phyloP scores from a whole-genome alignment of 1,139 yeast species.

The Debaryomyces coudertii region DNA sequence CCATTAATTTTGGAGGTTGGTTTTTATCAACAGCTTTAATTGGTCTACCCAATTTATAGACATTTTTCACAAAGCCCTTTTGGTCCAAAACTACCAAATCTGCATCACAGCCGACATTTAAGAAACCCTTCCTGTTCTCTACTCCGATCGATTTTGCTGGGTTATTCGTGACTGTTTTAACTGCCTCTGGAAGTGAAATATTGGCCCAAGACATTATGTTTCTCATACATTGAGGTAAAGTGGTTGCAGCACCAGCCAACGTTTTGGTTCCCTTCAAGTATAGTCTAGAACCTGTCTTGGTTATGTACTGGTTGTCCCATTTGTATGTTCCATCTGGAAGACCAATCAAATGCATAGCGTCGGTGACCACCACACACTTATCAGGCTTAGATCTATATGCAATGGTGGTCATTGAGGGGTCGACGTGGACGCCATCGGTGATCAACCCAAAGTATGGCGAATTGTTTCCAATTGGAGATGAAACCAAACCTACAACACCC shows the following conservation, averaged over 20 bases:
- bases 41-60: conserved; percentile 54
- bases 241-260: conserved; percentile 66
- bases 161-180: conserved; percentile 59
- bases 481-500: conserved; percentile 60
- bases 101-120: conserved; percentile 59
- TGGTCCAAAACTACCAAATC: conserved; percentile 55
- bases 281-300: conserved; percentile 52
- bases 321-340: conserved; percentile 53
- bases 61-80: conserved; percentile 49
- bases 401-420: conserved; percentile 56
- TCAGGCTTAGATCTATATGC: conserved; percentile 60
- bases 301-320: conserved; percentile 54
- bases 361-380: conserved; percentile 62
- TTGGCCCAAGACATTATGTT: conserved; percentile 58
- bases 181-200: conserved; percentile 55
- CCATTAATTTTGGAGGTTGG: conserved; percentile 25
- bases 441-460: conserved; percentile 61
- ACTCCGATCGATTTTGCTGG: conserved; percentile 56
- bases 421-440: conserved; percentile 67
- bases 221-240: conserved; percentile 56
- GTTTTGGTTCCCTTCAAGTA: conserved; percentile 60
- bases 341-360: conserved; percentile 62
- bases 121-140: conserved; percentile 51
- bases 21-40: conserved; percentile 26
- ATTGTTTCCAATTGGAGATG: conserved; percentile 36